These are phyloP conservation scores for Aristolochia contorta DNA, from an alignment of 164 flowering plant species.

Conservation along the genomic window DNA sequence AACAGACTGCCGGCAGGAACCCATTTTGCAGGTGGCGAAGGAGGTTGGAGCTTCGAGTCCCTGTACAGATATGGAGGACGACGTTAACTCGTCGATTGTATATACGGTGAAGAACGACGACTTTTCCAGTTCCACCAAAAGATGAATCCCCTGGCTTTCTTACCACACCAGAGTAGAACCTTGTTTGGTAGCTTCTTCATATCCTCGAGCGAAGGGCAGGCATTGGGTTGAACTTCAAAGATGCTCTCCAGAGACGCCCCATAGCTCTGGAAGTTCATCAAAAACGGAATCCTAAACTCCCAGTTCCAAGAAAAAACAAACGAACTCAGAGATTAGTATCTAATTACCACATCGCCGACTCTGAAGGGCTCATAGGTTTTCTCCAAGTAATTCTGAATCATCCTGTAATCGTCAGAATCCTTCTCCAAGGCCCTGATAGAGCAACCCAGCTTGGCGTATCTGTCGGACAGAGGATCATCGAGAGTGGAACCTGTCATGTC, in stretches of 20 bases:
- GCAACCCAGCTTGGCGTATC: constrained; percentile 52
- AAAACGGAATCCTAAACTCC: not conserved
- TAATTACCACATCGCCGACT: constrained; percentile 50
- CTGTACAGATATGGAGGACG: constrained; percentile 18
- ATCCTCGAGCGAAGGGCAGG: constrained; percentile 49
- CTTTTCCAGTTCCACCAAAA: too few relatives aligned
- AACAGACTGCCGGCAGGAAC: constrained; percentile 63
- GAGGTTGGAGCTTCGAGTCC: constrained; percentile 68
- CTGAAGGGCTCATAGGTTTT: constrained; percentile 69
- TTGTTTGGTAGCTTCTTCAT: constrained; percentile 66
- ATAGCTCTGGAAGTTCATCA: constrained; percentile 35
- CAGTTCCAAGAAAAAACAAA: not conserved
- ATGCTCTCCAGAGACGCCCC: constrained; percentile 50
- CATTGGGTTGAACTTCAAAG: constrained; percentile 44
- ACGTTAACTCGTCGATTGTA: not conserved
- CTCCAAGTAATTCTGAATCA: constrained; percentile 63
- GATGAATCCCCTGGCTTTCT: constrained; percentile 7
- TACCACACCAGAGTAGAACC: constrained; percentile 90
- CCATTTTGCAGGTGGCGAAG: constrained; percentile 71
- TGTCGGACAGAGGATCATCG: constrained; percentile 61
- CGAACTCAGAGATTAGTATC: not conserved
- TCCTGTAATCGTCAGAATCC: constrained; percentile 60
- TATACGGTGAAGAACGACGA: not conserved
- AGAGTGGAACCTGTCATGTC: constrained; percentile 62
- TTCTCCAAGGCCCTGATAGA: constrained; percentile 42